Base-by-base conservation (phyloP, 2,329 filamentous ascomycete genomes). In the Fusarium stilboides region DNA sequence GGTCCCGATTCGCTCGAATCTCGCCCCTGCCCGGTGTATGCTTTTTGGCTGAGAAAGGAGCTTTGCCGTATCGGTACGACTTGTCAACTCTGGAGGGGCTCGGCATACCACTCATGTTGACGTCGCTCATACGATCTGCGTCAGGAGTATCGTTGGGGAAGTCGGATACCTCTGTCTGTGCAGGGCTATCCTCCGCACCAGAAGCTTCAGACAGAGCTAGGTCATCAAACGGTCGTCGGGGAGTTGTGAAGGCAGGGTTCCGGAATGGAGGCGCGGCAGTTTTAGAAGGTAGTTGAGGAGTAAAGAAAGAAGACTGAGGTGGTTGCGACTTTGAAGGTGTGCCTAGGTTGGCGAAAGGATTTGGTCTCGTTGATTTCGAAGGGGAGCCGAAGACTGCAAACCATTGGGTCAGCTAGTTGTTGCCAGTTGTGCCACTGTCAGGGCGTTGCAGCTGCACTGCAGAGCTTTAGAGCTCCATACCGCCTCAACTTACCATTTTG, bases 211-310 rank as follows among this genome's bases (percentile, higher is more conserved):
- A 88, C 49, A 87, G 78, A 4, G 81, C 74, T 17, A 84, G 79
- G 34, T 87, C 82, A 36, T 90, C 87, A 62, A 86, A 81, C 0
- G 86, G 84, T 60, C 85, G 87, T 49, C 89, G 85, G 1, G 88
- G 89, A 0, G 89, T 91, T 3, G 86, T 89, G 68, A 91, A 91
- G 4, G 88, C 85, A 1, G 88, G 87, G 69, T 91, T 91, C 22
- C 88, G 86, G 66, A 91, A 91, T 1, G 84, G 81, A 15, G 86
- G 81, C 1, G 84, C 86, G 1, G 81, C 79, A 45, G 81, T 78
- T 39, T 80, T 79, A 55, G 79, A 79, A 7, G 80, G 75, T 6
- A 84, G 65, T 44, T 81, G 78, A 8, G 84, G 81, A 28, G 81
- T 81, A 73, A 88, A 86, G 43, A 82, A 77, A 14, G 83, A 82